Evolutionary conservation across 2,329 filamentous ascomycete genomes (phyloP), one percentile per base, ranked within the genome.

Genomic region (Podosphaera xanthii): DNA sequence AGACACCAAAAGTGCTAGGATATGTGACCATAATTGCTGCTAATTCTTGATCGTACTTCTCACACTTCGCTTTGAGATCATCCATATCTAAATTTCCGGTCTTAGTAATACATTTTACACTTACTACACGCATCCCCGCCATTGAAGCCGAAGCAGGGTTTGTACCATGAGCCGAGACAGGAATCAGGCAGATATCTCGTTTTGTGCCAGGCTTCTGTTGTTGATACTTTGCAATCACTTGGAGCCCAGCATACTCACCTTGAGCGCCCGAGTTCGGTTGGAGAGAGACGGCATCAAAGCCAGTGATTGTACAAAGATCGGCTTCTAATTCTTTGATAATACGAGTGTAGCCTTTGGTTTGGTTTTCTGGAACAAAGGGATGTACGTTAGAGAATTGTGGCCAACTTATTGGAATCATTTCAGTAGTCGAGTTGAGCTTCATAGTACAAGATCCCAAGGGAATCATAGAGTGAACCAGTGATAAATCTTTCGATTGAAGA

Each of bases 1-100:
- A 97, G 36, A 97, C 87, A 69, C 91, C 91, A 65, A 86, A 97
- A 0, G 91, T 97, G 70, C 86, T 92, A 38, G 91, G 91, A 70
- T 97, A 97, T 1, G 91, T 97, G 67, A 97, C 80, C 91, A 96
- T 96, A 72, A 96, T 91, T 57, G 90, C 91, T 10, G 82, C 89
- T 48, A 97, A 79, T 68, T 94, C 82, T 58, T 88, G 82, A 69
- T 82, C 81, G 73, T 96, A 81, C 75, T 94, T 86, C 74, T 89
- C 80, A 71, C 88, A 94, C 75, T 96, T 96, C 62, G 80, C 82
- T 71, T 87, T 81, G 12, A 97, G 78, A 71, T 97, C 91, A 0
- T 73, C 79, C 69, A 97, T 77, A 69, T 96, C 90, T 38, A 97
- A 78, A 70, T 97, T 95, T 56, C 91, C 91, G 0, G 87, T 94